Evolutionary conservation across 768 basidiomycete genomes (phyloP).

Genomic region (Strobilomyces echinocephalus): DNA sequence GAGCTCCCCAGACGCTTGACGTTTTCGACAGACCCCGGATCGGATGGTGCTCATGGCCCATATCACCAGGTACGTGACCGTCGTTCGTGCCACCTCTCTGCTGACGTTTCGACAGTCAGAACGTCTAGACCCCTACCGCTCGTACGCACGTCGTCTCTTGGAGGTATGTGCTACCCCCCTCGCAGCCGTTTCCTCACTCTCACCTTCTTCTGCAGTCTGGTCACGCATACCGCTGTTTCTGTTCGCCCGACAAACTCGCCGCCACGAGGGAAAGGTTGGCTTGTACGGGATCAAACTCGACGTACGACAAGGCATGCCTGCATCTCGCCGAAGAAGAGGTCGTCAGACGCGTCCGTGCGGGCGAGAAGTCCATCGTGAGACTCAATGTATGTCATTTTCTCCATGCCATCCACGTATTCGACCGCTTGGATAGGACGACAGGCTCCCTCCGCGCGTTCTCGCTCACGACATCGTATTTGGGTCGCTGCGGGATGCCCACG

Average conservation of each 20-base stretch:
- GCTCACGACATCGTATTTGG: conserved; percentile 76
- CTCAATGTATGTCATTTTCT: conserved; percentile 62
- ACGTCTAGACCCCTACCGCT: conserved; percentile 77
- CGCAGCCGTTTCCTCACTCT: not conserved
- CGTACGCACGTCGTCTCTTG: conserved; percentile 68
- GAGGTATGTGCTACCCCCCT: conserved; percentile 46
- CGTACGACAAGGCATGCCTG: conserved; percentile 87
- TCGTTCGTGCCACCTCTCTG: not conserved
- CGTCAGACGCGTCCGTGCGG: conserved; percentile 62
- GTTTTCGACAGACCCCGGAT: conserved; percentile 60
- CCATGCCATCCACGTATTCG: not conserved
- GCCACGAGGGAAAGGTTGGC: conserved; percentile 67
- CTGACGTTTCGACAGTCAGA: conserved; percentile 61
- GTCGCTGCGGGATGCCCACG: conserved; percentile 64
- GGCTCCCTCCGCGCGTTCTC: conserved; percentile 45
- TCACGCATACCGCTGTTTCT: conserved; percentile 94
- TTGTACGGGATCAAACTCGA: conserved; percentile 65
- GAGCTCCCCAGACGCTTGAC: conserved; percentile 1
- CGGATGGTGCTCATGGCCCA: conserved; percentile 71
- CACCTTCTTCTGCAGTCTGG: conserved; percentile 55
- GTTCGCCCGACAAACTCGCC: conserved; percentile 65
- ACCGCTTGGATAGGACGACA: conserved; percentile 46
- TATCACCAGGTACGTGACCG: conserved; percentile 67
- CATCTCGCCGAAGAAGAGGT: conserved; percentile 86
- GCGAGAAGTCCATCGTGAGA: conserved; percentile 78